A percentile compares a stretch with the other conserved stretches of the same genome.
Conservation (phyloP, 2,329 filamentous ascomycete genomes). For the Rutstroemia sp. region DNA sequence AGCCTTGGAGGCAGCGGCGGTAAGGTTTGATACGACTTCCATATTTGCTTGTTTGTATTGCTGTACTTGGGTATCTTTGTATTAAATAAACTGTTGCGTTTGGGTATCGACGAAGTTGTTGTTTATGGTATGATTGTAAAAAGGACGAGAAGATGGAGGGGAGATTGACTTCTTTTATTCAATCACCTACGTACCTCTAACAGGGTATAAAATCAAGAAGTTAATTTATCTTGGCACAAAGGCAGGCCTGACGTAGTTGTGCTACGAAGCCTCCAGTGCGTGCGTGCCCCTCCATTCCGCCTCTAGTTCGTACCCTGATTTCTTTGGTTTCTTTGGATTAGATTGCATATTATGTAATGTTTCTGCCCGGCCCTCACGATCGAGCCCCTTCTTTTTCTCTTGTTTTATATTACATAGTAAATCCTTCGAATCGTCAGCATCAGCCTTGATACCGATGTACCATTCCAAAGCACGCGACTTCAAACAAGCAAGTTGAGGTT, state of each 20-base stretch:
- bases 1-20: slow-evolving; percentile 35
- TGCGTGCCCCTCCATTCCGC: not conserved
- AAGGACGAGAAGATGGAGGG: not conserved
- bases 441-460: no score
- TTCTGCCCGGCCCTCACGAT: no score
- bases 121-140: not conserved
- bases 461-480: no score
- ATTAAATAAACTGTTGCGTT: not conserved
- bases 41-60: slow-evolving; percentile 33
- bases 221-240: not conserved
- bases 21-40: slow-evolving; percentile 56
- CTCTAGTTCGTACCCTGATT: no score
- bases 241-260: not conserved
- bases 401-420: not conserved
- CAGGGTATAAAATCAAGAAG: slow-evolving; percentile 1
- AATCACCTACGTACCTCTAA: not conserved
- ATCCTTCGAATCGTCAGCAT: no score
- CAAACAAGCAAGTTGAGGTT: not conserved
- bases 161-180: not conserved
- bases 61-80: not conserved
- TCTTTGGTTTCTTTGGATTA: no score
- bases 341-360: no score
- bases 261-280: no score
- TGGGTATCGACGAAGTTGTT: not conserved
- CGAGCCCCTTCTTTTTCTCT: not conserved